Conservation (phyloP, 129 eudicot genomes). For the Arctium minus region DNA sequence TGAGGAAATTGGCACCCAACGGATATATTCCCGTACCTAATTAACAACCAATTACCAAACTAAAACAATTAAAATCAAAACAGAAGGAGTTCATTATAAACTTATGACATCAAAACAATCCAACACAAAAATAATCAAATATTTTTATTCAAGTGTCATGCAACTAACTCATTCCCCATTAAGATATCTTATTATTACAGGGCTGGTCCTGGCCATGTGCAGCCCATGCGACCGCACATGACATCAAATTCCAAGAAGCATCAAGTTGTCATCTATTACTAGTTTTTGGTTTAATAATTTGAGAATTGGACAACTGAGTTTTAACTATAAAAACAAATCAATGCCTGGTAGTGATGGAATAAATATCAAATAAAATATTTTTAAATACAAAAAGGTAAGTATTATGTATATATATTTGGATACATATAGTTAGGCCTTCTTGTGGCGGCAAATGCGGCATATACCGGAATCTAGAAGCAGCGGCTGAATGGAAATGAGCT, state of each 20-base stretch:
- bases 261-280: too few species aligned
- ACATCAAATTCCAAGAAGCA: too few species aligned
- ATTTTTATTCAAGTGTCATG: neutral
- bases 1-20: too few species aligned
- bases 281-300: too few species aligned
- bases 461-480: neutral
- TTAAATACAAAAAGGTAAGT: too few species aligned
- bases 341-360: too few species aligned
- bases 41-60: neutral
- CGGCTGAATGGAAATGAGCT: neutral
- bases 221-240: too few species aligned
- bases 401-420: neutral
- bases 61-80: neutral
- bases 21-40: neutral
- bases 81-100: neutral
- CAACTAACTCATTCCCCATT: neutral
- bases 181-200: too few species aligned
- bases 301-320: too few species aligned
- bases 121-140: neutral
- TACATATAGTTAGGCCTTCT: conserved; percentile 13
- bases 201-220: too few species aligned
- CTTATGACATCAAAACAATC: neutral
- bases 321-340: too few species aligned
- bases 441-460: conserved; percentile 1
- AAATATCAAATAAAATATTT: too few species aligned